Conservation (phyloP, 768 basidiomycete genomes). For the Fomitopsis serialis region DNA sequence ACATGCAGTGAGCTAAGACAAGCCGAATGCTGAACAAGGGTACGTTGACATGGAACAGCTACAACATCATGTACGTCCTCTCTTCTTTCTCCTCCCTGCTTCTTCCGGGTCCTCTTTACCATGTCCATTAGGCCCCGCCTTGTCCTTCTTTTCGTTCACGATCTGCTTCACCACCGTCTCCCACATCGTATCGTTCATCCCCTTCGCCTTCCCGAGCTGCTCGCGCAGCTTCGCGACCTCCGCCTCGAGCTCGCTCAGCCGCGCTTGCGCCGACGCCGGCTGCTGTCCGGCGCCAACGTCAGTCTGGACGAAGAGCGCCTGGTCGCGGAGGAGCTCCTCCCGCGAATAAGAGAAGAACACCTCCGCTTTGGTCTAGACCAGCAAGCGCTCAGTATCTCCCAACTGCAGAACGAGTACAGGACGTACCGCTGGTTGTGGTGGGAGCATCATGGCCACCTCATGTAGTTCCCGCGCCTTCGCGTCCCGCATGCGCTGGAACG, state of each 20-base stretch:
- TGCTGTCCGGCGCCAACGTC: slow-evolving; percentile 25
- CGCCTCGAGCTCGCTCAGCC: slow-evolving; percentile 62
- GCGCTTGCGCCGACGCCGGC: slow-evolving; percentile 41
- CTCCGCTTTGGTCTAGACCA: slow-evolving; percentile 14
- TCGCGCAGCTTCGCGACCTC: slow-evolving; percentile 64
- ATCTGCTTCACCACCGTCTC: slow-evolving; percentile 69
- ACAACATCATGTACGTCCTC: slow-evolving; percentile 12
- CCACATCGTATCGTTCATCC: slow-evolving; percentile 95
- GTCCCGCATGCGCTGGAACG: slow-evolving; percentile 75
- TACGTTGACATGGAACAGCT: too few species aligned
- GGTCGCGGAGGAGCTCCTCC: slow-evolving; percentile 59
- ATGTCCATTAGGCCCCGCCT: slow-evolving; percentile 6
- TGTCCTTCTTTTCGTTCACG: slow-evolving; percentile 33
- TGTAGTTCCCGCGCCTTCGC: slow-evolving; percentile 60
- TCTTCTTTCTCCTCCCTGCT: slow-evolving; percentile 7
- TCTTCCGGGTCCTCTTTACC: slow-evolving; percentile 9
- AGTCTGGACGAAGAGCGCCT: slow-evolving; percentile 54
- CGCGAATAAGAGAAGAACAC: slow-evolving; percentile 34
- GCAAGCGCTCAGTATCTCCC: slow-evolving; percentile 7
- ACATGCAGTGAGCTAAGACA: too few species aligned
- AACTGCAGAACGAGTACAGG: neutral
- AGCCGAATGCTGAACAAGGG: too few species aligned
- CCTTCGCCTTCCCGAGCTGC: slow-evolving; percentile 78
- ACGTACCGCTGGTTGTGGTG: slow-evolving; percentile 39
- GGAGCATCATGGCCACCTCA: slow-evolving; percentile 62